Evolutionary conservation across 805 yeast genomes (phyloP).

Genomic region (Yarrowia keelungensis): DNA sequence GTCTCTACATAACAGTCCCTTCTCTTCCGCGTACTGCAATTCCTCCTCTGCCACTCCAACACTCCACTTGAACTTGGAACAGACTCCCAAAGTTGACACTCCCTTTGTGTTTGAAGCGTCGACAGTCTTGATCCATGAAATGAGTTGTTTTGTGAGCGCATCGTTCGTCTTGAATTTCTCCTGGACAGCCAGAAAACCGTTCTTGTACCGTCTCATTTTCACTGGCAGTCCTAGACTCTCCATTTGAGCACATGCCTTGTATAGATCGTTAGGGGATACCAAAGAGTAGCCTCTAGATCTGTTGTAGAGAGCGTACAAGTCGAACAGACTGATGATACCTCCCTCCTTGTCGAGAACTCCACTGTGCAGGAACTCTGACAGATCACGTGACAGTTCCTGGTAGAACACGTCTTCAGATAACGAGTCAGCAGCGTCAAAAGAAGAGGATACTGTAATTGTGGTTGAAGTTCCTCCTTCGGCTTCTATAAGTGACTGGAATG

Average conservation of each 20-base stretch:
- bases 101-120: conserved; percentile 48
- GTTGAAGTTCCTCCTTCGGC: conserved; percentile 33
- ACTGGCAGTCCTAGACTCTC: conserved; percentile 66
- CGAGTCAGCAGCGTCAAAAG: conserved; percentile 29
- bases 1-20: conserved; percentile 69
- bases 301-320: conserved; percentile 68
- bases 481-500: conserved; percentile 45
- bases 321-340: conserved; percentile 67
- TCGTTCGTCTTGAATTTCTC: conserved; percentile 51
- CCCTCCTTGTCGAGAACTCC: conserved; percentile 59
- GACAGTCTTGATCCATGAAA: conserved; percentile 44
- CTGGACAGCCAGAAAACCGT: conserved; percentile 54
- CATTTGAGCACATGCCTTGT: conserved; percentile 64
- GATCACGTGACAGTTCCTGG: conserved; percentile 74
- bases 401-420: conserved; percentile 49
- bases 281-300: conserved; percentile 69
- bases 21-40: conserved; percentile 62
- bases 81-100: conserved; percentile 53
- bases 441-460: neutral
- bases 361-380: conserved; percentile 70
- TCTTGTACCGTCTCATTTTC: conserved; percentile 52
- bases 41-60: conserved; percentile 70
- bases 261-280: conserved; percentile 72
- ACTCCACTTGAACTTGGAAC: conserved; percentile 67
- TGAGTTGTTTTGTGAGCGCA: conserved; percentile 51